Conservation (phyloP, 768 basidiomycete species). For the Ramaria sp. region DNA sequence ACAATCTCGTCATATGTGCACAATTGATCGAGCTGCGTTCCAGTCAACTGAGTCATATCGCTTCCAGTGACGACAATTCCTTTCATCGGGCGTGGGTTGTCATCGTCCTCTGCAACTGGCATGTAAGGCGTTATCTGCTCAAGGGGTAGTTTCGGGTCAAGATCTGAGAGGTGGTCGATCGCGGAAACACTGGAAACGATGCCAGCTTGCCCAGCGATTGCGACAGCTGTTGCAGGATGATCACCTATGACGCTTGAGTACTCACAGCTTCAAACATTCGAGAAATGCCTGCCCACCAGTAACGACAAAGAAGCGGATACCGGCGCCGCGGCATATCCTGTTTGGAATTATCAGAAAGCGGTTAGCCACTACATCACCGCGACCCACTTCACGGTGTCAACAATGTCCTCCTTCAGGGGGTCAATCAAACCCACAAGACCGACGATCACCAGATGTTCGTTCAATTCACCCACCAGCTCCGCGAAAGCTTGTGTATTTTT, state of each 20-base stretch:
- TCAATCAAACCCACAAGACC: slow-evolving; percentile 53
- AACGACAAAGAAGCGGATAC: slow-evolving; percentile 54
- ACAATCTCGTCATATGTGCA: slow-evolving; percentile 38
- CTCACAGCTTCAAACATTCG: neutral
- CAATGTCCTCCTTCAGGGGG: slow-evolving; percentile 44
- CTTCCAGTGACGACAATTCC: slow-evolving; percentile 33
- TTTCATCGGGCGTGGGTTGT: slow-evolving; percentile 18
- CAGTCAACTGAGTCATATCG: slow-evolving; percentile 26
- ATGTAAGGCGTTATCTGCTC: slow-evolving; percentile 9
- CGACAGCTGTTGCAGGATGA: slow-evolving; percentile 46
- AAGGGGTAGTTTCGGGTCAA: slow-evolving; percentile 20
- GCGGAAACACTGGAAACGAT: slow-evolving; percentile 31
- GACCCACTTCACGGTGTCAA: slow-evolving; percentile 28
- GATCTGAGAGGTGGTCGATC: slow-evolving; percentile 28
- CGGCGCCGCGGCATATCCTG: slow-evolving; percentile 39
- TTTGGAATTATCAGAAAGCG: neutral
- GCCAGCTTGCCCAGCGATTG: slow-evolving; percentile 54
- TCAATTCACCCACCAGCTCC: slow-evolving; percentile 30
- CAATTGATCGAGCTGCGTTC: slow-evolving; percentile 20
- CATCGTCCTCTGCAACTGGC: slow-evolving; percentile 19
- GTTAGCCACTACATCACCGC: neutral
- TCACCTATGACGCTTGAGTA: slow-evolving; percentile 27
- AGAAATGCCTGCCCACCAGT: slow-evolving; percentile 25
- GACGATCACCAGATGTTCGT: slow-evolving; percentile 38
- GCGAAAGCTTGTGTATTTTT: slow-evolving; percentile 28